Evolutionary conservation across 169 alveolate genomes (phyloP).

Genomic region (Plasmodium relictum): DNA sequence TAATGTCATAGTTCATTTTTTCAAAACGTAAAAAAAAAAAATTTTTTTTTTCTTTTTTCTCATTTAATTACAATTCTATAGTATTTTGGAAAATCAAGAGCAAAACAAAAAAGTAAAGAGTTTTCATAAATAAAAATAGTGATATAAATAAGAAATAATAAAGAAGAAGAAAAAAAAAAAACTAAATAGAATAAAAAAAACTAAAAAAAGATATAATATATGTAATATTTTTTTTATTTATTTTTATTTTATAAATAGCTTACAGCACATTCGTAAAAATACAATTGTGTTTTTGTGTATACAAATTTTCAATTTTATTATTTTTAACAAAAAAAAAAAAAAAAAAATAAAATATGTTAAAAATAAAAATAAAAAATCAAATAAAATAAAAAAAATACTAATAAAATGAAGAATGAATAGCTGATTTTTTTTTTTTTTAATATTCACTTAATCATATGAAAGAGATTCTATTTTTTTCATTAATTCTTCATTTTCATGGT

Average conservation of each 20-base stretch:
- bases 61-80: neutral
- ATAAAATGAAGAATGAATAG: neutral
- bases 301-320: neutral
- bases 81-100: neutral
- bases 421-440: neutral
- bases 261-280: no score
- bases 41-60: no score
- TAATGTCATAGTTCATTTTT: conserved; percentile 33
- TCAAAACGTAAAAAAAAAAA: neutral
- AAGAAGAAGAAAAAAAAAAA: no score
- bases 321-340: neutral
- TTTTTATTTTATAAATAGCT: no score
- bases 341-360: no score
- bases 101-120: no score
- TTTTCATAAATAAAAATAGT: no score
- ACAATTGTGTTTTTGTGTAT: no score
- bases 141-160: no score
- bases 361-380: neutral
- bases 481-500: conserved; percentile 71
- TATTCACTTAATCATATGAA: conserved; percentile 24
- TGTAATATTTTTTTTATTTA: no score
- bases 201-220: no score
- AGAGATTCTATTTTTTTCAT: conserved; percentile 74
- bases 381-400: neutral
- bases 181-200: no score